phyloP scores from a whole-genome alignment of 2,329 filamentous ascomycete species.

The Colletotrichum nymphaeae region DNA sequence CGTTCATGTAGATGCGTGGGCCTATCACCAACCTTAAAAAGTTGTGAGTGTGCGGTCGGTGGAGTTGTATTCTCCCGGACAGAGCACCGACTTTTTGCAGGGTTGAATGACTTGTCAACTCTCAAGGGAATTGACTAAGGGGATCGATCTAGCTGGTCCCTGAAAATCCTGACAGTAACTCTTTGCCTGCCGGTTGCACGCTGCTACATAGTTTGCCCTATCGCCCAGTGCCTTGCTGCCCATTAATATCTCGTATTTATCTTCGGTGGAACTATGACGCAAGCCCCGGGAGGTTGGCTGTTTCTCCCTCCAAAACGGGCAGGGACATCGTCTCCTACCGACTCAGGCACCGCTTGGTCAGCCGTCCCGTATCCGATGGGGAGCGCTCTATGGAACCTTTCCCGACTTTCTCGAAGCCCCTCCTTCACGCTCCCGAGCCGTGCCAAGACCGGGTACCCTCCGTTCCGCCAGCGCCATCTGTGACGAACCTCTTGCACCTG shows the following conservation, averaged over 20 bases:
- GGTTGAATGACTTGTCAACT: conserved; percentile 17
- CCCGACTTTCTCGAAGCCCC: conserved; percentile 29
- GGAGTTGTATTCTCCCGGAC: neutral
- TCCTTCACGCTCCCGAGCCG: conserved; percentile 1
- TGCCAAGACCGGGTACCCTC: conserved; percentile 22
- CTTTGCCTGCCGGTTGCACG: conserved; percentile 6
- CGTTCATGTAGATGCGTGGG: neutral
- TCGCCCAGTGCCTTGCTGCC: neutral
- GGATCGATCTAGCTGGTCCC: neutral
- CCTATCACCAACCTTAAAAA: conserved; percentile 21
- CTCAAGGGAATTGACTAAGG: conserved; percentile 9
- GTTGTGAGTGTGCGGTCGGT: neutral
- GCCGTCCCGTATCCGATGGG: conserved; percentile 20
- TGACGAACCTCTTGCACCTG: conserved; percentile 28
- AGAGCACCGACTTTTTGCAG: conserved; percentile 5
- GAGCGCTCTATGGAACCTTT: neutral
- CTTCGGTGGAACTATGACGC: conserved; percentile 20
- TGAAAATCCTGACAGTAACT: neutral
- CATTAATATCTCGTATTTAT: neutral
- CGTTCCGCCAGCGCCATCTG: conserved; percentile 15
- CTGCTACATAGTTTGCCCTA: neutral
- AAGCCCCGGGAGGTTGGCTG: conserved; percentile 2
- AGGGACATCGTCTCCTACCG: conserved; percentile 21
- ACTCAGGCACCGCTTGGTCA: conserved; percentile 14
- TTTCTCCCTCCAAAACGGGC: neutral